These are phyloP conservation scores for Metarhizium robertsii DNA, from an alignment of 2,329 filamentous ascomycete species.

Conservation along the genomic window DNA sequence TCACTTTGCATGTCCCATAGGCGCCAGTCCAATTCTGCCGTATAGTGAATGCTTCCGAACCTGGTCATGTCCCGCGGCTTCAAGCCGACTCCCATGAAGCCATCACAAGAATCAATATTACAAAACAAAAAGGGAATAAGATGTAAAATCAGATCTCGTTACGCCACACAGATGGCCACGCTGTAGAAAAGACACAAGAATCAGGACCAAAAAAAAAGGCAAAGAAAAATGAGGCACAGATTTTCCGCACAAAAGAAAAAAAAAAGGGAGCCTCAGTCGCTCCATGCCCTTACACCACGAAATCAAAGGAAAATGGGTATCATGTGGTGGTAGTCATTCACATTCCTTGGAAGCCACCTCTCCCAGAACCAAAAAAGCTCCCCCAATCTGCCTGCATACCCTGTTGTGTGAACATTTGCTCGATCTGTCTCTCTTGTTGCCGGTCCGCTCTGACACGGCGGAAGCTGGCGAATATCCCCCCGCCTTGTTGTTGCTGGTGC, in stretches of 20 bases:
- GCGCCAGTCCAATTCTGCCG: neutral
- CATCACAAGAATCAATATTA: neutral
- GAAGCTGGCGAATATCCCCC: slow-evolving; percentile 18
- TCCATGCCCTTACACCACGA: slow-evolving; percentile 2
- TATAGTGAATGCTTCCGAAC: neutral
- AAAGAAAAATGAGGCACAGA: neutral
- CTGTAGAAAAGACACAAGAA: neutral
- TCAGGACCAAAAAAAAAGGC: neutral
- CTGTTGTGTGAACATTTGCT: slow-evolving; percentile 40
- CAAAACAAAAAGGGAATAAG: neutral
- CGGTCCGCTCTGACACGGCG: slow-evolving; percentile 15
- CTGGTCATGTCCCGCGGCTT: neutral
- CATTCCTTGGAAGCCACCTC: slow-evolving; percentile 34
- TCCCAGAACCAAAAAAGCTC: slow-evolving; percentile 34
- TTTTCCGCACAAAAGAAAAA: neutral
- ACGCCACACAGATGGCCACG: neutral
- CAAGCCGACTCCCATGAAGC: neutral
- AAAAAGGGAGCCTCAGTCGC: neutral
- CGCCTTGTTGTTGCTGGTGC: slow-evolving; percentile 15
- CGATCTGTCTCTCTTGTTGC: slow-evolving; percentile 31
- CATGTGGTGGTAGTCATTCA: slow-evolving; percentile 24
- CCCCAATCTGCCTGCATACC: slow-evolving; percentile 37
- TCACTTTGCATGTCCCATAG: neutral
- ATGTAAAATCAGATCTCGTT: neutral
- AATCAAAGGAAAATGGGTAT: slow-evolving; percentile 26